Conservation (phyloP, 1,284 basidiomycete genomes). For the Wolfiporia cocos region DNA sequence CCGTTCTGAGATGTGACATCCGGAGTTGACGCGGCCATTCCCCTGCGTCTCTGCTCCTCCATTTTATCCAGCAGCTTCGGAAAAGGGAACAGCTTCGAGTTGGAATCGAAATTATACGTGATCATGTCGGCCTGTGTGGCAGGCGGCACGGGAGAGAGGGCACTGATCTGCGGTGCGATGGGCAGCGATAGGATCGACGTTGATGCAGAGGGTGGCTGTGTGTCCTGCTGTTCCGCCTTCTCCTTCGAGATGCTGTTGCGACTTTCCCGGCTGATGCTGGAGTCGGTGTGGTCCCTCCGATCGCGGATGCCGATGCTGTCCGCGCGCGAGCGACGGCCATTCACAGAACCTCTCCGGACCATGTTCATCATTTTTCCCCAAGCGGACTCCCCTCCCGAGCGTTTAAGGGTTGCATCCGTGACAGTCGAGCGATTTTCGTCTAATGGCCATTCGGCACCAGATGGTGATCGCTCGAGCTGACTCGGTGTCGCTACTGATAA, state of each 20-base stretch:
- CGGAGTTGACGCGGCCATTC: conserved; percentile 47
- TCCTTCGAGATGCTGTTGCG: conserved; percentile 58
- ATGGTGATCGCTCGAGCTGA: conserved; percentile 48
- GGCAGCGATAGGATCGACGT: conserved; percentile 55
- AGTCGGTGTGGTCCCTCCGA: conserved; percentile 59
- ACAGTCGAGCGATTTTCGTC: conserved; percentile 39
- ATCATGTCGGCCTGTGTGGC: conserved; percentile 52
- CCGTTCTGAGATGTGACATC: conserved; percentile 48
- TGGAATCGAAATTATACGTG: conserved; percentile 51
- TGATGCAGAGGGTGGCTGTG: conserved; percentile 56
- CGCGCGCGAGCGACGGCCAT: conserved; percentile 68
- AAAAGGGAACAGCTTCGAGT: conserved; percentile 85
- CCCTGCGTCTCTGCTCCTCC: conserved; percentile 63
- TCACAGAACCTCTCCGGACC: conserved; percentile 55
- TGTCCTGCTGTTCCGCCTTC: conserved; percentile 44
- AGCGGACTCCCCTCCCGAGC: conserved; percentile 48
- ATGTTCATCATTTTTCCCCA: conserved; percentile 67
- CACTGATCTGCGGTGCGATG: conserved; percentile 43
- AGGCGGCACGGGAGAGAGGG: conserved; percentile 65
- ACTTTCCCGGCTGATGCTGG: conserved; percentile 70
- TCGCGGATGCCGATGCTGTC: conserved; percentile 68
- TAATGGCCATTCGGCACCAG: conserved; percentile 43
- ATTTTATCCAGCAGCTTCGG: conserved; percentile 76
- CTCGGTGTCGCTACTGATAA: conserved; percentile 56
- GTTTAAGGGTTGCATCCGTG: conserved; percentile 47